Conservation (phyloP, 352 stramenopile genomes). For the Pythium vanterpoolii region DNA sequence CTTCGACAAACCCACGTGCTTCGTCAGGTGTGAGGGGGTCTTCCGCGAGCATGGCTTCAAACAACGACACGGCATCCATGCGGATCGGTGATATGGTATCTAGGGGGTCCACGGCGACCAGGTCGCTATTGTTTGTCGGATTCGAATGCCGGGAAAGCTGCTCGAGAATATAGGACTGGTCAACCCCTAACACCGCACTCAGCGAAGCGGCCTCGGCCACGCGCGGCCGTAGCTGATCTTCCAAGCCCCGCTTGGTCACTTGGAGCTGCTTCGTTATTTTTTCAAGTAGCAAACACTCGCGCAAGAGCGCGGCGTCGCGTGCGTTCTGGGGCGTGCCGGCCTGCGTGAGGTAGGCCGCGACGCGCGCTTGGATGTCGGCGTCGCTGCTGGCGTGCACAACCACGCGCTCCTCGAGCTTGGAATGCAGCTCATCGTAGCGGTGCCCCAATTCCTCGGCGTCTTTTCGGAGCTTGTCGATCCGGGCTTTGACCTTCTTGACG, state of each 20-base stretch:
- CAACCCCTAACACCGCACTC: not conserved
- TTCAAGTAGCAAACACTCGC: slow-evolving; percentile 30
- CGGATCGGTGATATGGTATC: slow-evolving; percentile 16
- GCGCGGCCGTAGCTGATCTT: slow-evolving; percentile 3
- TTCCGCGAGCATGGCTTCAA: slow-evolving; percentile 48
- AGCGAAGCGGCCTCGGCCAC: not conserved
- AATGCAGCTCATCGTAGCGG: slow-evolving; percentile 38
- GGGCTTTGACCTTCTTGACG: slow-evolving; percentile 10
- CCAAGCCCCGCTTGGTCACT: slow-evolving; percentile 9
- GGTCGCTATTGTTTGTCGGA: not conserved
- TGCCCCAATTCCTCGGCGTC: not conserved
- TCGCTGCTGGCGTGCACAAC: not conserved
- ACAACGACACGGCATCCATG: slow-evolving; percentile 29
- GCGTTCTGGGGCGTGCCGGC: not conserved
- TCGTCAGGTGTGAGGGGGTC: slow-evolving; percentile 34
- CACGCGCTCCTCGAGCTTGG: slow-evolving; percentile 6
- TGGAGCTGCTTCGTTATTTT: slow-evolving; percentile 41
- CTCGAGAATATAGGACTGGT: not conserved
- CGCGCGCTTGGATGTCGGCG: slow-evolving; percentile 8
- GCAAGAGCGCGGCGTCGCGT: slow-evolving; percentile 1
- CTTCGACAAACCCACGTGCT: slow-evolving; percentile 44
- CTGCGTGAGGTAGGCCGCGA: slow-evolving; percentile 2
- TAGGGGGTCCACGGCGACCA: not conserved
- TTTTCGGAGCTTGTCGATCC: slow-evolving; percentile 11
- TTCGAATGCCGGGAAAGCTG: not conserved